A percentile compares a stretch with the other conserved stretches of the same genome.
Conservation (phyloP, 2,329 filamentous ascomycete species). For the Myriosclerotinia scirpicola region DNA sequence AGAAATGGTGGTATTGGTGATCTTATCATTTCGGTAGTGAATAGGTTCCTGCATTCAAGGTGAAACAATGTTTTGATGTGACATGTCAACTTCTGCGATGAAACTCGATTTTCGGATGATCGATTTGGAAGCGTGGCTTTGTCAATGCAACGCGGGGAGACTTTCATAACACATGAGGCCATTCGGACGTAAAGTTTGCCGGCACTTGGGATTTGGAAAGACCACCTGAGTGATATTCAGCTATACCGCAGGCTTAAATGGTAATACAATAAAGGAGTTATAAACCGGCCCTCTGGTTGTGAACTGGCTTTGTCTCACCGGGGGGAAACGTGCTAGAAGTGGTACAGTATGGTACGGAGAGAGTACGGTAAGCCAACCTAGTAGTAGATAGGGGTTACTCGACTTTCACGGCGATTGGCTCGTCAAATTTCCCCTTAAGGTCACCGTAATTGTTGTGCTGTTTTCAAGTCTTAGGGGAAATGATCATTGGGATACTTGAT, state of each 20-base stretch:
- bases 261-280: not conserved
- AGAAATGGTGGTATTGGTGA: not conserved
- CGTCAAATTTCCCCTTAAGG: not conserved
- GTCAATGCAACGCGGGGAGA: not conserved
- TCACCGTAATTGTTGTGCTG: not conserved
- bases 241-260: not conserved
- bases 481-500: not conserved
- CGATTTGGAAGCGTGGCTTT: not conserved
- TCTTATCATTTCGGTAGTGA: not conserved
- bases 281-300: not conserved
- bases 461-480: not conserved
- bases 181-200: not conserved
- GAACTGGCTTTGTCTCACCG: not conserved
- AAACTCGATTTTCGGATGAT: conserved; percentile 9
- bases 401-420: not conserved
- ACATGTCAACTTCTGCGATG: not conserved
- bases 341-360: not conserved
- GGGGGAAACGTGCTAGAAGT: not conserved
- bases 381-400: not conserved
- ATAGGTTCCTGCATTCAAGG: not conserved
- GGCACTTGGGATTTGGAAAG: not conserved
- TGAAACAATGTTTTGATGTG: not conserved
- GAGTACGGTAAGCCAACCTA: not conserved
- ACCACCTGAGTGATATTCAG: not conserved
- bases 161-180: not conserved